Percentiles rank a stretch among this genome's conserved stretches.
These are phyloP conservation scores for Marasmius sp. DNA, from an alignment of 1,284 basidiomycete genomes.

Conservation along the genomic window DNA sequence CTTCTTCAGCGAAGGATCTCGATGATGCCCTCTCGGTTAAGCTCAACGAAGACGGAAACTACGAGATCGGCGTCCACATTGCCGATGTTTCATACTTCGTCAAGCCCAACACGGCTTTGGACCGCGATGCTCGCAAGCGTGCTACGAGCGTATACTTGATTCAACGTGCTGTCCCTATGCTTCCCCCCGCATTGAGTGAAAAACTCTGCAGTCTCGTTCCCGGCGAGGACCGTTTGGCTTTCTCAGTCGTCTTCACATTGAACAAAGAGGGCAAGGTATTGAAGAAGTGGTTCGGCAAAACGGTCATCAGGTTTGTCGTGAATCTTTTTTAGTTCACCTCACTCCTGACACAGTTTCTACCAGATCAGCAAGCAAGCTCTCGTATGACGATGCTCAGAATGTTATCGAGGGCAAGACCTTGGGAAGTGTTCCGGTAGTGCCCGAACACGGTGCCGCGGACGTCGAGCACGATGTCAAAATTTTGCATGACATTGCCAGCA, in stretches of 20 bases:
- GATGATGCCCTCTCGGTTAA: conserved; percentile 94
- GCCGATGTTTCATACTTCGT: conserved; percentile 97
- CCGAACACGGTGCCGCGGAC: conserved; percentile 57
- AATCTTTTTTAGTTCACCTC: not conserved
- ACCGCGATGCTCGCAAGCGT: conserved; percentile 96
- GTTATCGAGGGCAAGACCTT: conserved; percentile 78
- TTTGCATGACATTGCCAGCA: conserved; percentile 70
- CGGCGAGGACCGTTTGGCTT: conserved; percentile 85
- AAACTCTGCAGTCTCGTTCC: conserved; percentile 91
- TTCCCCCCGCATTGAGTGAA: conserved; percentile 89
- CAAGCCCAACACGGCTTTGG: conserved; percentile 93
- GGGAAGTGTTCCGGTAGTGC: conserved; percentile 48
- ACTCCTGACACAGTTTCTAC: conserved; percentile 12
- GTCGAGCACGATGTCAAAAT: conserved; percentile 79
- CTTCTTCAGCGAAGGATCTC: conserved; percentile 85
- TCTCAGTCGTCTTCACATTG: conserved; percentile 88
- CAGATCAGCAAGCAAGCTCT: conserved; percentile 84
- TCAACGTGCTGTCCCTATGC: conserved; percentile 94
- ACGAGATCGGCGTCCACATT: conserved; percentile 91
- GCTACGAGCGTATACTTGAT: conserved; percentile 97
- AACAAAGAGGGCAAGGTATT: conserved; percentile 80
- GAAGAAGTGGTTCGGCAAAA: conserved; percentile 91
- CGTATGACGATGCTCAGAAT: conserved; percentile 80
- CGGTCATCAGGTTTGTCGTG: conserved; percentile 77
- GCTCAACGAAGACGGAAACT: conserved; percentile 86